Evolutionary conservation across 1,139 yeast genomes (phyloP), one percentile per base, ranked within the genome.

Genomic region (Ogataea hybrid): DNA sequence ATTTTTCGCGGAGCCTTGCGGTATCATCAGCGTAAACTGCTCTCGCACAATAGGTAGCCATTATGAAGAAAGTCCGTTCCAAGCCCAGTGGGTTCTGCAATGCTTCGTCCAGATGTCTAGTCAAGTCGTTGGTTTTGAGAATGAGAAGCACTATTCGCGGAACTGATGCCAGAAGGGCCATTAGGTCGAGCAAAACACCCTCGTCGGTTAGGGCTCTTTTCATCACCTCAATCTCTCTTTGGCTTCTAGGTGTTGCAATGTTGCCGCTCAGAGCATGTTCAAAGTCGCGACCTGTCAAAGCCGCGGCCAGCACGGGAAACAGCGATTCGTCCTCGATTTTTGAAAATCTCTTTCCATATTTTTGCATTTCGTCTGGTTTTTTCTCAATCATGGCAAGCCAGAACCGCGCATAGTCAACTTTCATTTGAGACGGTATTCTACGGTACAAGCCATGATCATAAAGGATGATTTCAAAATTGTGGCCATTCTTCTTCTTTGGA

Each of bases 371-470:
- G 2, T 70, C 73, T 10, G 75, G 72, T 58, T 90, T 79, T 35
- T 76, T 76, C 50, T 88, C 94, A 45, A 92, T 65, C 37, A 94
- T 70, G 0, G 97, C 88, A 21, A 92, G 68, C 99, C 99, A 92
- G 59, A 92, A 87, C 51, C 82, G 87, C 1, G 97, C 86, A 62
- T 92, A 92, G 48, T 85, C 83, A 25, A 90, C 70, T 51, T 95
- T 79, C 75, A 85, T 77, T 43, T 78, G 75, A 3, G 84, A 68
- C 1, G 95, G 86, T 16, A 94, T 89, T 44, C 84, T 79, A 48
- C 99, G 73, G 62, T 92, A 92, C 25, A 94, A 71, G 0, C 98
- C 99, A 63, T 92, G 98, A 62, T 92, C 99, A 59, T 89, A 94
- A 25, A 92, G 70, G 9, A 92, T 71, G 43, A 92, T 86, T 62